These are phyloP conservation scores for Phytophthora lateralis DNA, from an alignment of 352 stramenopile genomes.

Conservation along the genomic window DNA sequence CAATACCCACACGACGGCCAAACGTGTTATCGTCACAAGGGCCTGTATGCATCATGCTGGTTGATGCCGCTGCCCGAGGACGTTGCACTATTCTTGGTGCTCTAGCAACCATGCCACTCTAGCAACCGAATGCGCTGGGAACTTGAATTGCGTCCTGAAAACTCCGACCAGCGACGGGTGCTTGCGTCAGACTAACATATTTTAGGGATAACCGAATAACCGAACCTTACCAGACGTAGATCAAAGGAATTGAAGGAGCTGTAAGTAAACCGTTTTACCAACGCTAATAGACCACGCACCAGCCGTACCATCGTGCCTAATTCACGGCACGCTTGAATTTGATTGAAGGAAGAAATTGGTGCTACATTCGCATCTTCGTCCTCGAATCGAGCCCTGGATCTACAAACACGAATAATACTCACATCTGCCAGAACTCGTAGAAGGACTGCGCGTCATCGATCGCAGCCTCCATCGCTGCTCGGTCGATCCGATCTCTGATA, in stretches of 20 bases:
- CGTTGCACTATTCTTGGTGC: slow-evolving; percentile 24
- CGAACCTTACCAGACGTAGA: neutral
- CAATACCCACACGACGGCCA: slow-evolving; percentile 5
- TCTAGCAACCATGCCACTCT: neutral
- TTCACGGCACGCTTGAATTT: slow-evolving; percentile 13
- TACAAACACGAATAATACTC: slow-evolving; percentile 21
- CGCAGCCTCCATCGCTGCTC: slow-evolving; percentile 35
- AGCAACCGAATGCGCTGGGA: slow-evolving; percentile 4
- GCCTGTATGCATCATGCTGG: slow-evolving; percentile 1
- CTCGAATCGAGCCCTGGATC: slow-evolving; percentile 11
- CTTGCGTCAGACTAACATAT: slow-evolving; percentile 1
- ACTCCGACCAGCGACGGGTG: slow-evolving; percentile 6
- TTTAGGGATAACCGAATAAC: slow-evolving; percentile 4
- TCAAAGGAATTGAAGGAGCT: too few species aligned
- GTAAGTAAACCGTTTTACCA: slow-evolving; percentile 7
- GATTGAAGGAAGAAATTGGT: slow-evolving; percentile 14
- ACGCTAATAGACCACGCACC: slow-evolving; percentile 1
- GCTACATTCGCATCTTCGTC: slow-evolving; percentile 22
- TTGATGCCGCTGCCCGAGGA: slow-evolving; percentile 4
- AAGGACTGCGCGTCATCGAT: slow-evolving; percentile 39
- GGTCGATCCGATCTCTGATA: slow-evolving; percentile 36
- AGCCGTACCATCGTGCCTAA: slow-evolving; percentile 4
- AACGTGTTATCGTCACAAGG: slow-evolving; percentile 12
- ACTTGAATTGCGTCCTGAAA: slow-evolving; percentile 7
- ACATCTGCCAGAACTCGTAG: slow-evolving; percentile 48